Base-by-base conservation (phyloP, 2,329 filamentous ascomycete genomes). In the Pezicula radicicola region DNA sequence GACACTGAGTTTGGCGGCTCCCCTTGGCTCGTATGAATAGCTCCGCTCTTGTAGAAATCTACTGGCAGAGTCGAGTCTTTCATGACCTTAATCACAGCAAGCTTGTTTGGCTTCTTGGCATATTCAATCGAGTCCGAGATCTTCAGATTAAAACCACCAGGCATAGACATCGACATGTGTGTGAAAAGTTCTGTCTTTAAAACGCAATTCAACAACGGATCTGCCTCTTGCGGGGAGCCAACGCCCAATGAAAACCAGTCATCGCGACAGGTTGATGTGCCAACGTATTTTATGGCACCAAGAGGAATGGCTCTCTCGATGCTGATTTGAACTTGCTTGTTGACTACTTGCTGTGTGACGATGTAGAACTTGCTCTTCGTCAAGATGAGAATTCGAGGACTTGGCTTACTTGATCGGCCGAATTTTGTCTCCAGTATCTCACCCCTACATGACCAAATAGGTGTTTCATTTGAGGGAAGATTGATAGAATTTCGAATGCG, bases 111-210 rank as follows among this genome's bases (percentile, higher is more conserved):
- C 72, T 99, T 99, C 80, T 97, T 99, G 66, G 93, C 92, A 71
- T 96, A 99, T 68, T 96, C 90, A 61, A 99, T 92, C 53, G 79
- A 80, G 27, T 94, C 87, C n/a, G 76, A 83, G 56, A 97, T 87
- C 71, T 89, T 91, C 45, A 99, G 73, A 66, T 85, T 91, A 66
- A 96, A 81, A 8, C 88, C 90, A 3, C 56, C 65, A 43, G 88
- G 85, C 71, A 95, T 88, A 48, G 85, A 84, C 47, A 83, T 85
- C 66, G 87, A 84, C 74, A 99, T 85, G 57, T 97, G 92, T 0
- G 93, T 95, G 66, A 97, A 96, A 71, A 99, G 86, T 66, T 99
- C 94, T 0, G 94, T 99, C 76, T 99, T 99, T 70, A 99, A 85
- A 18, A 97, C 75, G 66, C 94, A 99, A 72, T 87, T 96, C 64